Evolutionary conservation across 805 yeast genomes (phyloP).

Genomic region (Zygosaccharomyces gambellarensis): DNA sequence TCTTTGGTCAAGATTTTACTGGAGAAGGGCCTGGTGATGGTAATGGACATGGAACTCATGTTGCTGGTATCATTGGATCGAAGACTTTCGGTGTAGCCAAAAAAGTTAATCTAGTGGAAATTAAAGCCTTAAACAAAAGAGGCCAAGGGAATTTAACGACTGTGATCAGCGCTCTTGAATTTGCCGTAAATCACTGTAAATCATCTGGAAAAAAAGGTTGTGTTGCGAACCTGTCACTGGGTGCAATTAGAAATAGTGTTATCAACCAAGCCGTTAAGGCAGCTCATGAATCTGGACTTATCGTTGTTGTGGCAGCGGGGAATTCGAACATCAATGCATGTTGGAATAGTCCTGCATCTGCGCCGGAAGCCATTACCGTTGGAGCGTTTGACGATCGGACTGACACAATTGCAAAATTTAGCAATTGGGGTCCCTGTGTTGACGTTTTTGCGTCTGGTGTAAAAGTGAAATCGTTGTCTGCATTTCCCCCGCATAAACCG

Average conservation of each 20-base stretch:
- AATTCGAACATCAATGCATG: constrained; percentile 78
- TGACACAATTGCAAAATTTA: constrained; percentile 67
- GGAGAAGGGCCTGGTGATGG: constrained; percentile 59
- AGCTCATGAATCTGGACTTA: constrained; percentile 66
- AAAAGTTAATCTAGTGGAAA: constrained; percentile 55
- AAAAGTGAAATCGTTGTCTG: constrained; percentile 52
- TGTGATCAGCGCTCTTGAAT: constrained; percentile 63
- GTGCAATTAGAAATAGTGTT: constrained; percentile 62
- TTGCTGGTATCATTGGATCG: constrained; percentile 85
- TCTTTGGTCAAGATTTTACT: constrained; percentile 57
- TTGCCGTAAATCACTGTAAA: constrained; percentile 55
- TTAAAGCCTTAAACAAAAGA: constrained; percentile 61
- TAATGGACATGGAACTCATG: constrained; percentile 90
- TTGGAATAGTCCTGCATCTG: constrained; percentile 79
- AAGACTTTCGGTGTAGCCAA: constrained; percentile 80
- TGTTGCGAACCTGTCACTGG: constrained; percentile 77
- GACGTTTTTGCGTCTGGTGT: constrained; percentile 83
- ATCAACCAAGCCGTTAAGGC: constrained; percentile 73
- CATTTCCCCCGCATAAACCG: constrained; percentile 19
- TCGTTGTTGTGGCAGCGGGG: constrained; percentile 83
- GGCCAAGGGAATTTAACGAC: constrained; percentile 72
- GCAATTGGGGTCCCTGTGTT: constrained; percentile 94
- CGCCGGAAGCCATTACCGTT: constrained; percentile 65
- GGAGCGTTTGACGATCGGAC: constrained; percentile 81
- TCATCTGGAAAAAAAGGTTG: constrained; percentile 38